Evolutionary conservation across 805 yeast species (phyloP), one percentile per base, ranked within the genome.

Genomic region (Tetrapisispora phaffii): DNA sequence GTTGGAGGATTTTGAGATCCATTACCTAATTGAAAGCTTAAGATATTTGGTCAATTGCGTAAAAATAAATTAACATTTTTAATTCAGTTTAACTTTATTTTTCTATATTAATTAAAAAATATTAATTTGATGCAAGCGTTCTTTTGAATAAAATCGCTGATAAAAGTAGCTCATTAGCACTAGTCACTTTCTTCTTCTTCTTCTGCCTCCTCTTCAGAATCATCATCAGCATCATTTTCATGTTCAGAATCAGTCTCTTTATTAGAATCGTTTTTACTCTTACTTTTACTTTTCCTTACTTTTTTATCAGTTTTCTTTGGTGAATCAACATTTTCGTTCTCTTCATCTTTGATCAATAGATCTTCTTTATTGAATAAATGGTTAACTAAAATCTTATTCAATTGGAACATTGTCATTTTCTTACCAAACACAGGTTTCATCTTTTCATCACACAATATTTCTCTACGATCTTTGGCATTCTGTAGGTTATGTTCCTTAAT

Each of bases 401-500:
- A 68, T 45, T 69, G 69, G 55, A 82, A 82, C 68, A 78, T 74
- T 8, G 76, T 71, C 40, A 77, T 72, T 63, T 59, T 71, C 45
- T 73, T 72, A 23, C 86, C 87, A 62, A 84, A 84, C 1, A 85
- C 55, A 2, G 70, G 71, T 46, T 64, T 64, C 66, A 82, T 62
- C 45, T 62, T 69, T 0, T 71, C 82, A 55, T 82, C 88, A 56
- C 86, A 80, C 4, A 75, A 16, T 6, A 85, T 79, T 46, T 77
- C 78, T 44, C 90, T 68, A 50, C 73, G 72, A 60, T 85, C 85
- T 1, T 67, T 54, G 1, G 88, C 84, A 50, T 82, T 77, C 58
- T 85, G 94, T 26, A 85, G 62, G 24, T 74, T 60, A 47, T 82
- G 58, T 10, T 60, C 74, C 53, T 79, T 80, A 46, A 86, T 82